Evolutionary conservation across 495 filamentous ascomycete species (phyloP).

Genomic region (Podospora pseudopauciseta): DNA sequence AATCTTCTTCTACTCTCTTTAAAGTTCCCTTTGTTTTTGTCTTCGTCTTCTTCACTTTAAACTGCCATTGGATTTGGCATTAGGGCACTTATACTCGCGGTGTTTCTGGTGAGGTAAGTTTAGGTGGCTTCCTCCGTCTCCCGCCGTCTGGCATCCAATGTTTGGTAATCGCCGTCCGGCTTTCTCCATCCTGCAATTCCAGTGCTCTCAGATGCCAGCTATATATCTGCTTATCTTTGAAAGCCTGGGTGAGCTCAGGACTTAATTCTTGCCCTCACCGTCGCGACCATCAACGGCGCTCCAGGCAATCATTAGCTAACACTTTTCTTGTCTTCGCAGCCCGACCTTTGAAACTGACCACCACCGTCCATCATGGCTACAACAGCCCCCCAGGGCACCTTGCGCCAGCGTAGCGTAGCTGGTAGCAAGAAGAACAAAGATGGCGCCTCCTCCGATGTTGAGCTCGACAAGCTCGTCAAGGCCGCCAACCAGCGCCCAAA

Average conservation of each 20-base stretch:
- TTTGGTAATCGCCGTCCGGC: background rate
- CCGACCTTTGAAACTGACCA: conserved; percentile 9
- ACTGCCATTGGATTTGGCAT: background rate
- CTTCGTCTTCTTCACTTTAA: conserved; percentile 14
- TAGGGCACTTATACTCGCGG: background rate
- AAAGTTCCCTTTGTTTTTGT: conserved; percentile 17
- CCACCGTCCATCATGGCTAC: conserved; percentile 33
- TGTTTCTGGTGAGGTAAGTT: conserved; percentile 17
- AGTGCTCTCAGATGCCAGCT: conserved; percentile 1
- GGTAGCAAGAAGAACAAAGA: conserved; percentile 46
- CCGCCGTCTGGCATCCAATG: background rate
- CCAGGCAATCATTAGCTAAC: conserved; percentile 11
- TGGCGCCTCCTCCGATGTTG: conserved; percentile 40
- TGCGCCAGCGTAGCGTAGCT: conserved; percentile 53
- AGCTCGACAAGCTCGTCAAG: conserved; percentile 44
- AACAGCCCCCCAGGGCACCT: conserved; percentile 43
- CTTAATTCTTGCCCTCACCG: background rate
- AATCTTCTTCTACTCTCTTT: conserved; percentile 23
- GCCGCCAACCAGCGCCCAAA: conserved; percentile 21
- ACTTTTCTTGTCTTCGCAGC: conserved; percentile 1
- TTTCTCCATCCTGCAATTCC: background rate
- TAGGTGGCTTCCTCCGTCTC: background rate
- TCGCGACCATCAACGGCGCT: background rate
- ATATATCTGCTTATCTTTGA: background rate
- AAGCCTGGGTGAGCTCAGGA: background rate